Evolutionary conservation across 2,329 filamentous ascomycete species (phyloP).

Genomic region (Truncatella angustata): DNA sequence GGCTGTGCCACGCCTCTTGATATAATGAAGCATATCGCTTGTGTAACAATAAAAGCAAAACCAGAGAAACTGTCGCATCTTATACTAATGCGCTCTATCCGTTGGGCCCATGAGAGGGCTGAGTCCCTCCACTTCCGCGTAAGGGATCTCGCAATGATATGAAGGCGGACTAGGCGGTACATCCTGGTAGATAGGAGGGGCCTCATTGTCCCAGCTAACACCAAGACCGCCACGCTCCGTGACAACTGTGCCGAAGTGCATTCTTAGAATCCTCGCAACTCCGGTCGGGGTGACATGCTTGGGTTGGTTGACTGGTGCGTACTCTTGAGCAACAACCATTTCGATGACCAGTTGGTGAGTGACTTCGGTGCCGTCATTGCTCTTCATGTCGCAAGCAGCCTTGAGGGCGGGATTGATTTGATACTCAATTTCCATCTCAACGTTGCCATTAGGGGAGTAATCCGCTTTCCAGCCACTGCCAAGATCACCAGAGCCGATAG

Average conservation of each 20-base stretch:
- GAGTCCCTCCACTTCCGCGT: conserved; percentile 8
- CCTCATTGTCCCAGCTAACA: conserved; percentile 96
- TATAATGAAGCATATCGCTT: neutral
- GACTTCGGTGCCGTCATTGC: conserved; percentile 72
- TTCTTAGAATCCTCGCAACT: conserved; percentile 84
- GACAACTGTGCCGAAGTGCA: conserved; percentile 81
- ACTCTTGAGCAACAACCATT: conserved; percentile 92
- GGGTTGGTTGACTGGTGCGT: conserved; percentile 67
- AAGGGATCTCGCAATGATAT: conserved; percentile 40
- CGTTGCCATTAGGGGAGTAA: conserved; percentile 55
- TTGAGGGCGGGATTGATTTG: conserved; percentile 55
- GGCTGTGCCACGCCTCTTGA: neutral
- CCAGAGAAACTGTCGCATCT: no score
- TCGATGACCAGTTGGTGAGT: conserved; percentile 86
- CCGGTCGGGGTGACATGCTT: conserved; percentile 78
- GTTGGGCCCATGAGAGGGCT: neutral
- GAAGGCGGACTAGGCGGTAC: conserved; percentile 82
- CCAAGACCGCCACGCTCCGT: conserved; percentile 84
- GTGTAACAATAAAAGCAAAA: no score
- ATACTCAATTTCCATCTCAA: conserved; percentile 82
- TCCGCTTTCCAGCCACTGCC: conserved; percentile 87
- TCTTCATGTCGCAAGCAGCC: conserved; percentile 76
- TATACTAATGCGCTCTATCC: neutral
- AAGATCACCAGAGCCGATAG: conserved; percentile 78
- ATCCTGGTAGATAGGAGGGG: conserved; percentile 90